Conservation (phyloP, 2,329 filamentous ascomycete genomes). For the Fusarium foetens region DNA sequence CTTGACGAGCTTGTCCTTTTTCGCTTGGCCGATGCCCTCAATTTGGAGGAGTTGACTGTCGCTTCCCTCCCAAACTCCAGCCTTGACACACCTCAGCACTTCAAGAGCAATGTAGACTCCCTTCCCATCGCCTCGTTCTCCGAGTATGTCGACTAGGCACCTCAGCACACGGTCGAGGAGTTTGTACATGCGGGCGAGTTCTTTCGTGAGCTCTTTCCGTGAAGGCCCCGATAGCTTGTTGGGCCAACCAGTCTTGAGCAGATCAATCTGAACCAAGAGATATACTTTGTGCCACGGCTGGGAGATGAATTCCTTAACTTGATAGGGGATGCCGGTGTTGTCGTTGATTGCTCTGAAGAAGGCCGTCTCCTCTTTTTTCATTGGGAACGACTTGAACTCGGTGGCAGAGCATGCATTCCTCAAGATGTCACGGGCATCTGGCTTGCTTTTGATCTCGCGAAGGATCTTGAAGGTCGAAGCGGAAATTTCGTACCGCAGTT, state of each 20-base stretch:
- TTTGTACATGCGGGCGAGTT: conserved; percentile 47
- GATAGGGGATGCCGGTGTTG: conserved; percentile 52
- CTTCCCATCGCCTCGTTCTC: conserved; percentile 66
- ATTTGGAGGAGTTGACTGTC: conserved; percentile 86
- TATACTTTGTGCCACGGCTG: conserved; percentile 78
- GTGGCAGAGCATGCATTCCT: conserved; percentile 52
- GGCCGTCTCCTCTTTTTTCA: conserved; percentile 48
- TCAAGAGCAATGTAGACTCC: conserved; percentile 77
- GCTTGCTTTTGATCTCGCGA: conserved; percentile 39
- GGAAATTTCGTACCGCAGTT: conserved; percentile 50
- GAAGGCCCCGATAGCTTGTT: conserved; percentile 53
- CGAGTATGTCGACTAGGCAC: conserved; percentile 53
- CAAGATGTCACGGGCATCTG: conserved; percentile 50
- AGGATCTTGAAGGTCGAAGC: conserved; percentile 47
- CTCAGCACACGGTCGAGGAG: conserved; percentile 50
- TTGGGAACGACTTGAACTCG: conserved; percentile 52
- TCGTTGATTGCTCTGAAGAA: conserved; percentile 55
- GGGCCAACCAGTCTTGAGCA: conserved; percentile 71
- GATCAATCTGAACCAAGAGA: conserved; percentile 77
- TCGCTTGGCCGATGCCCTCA: conserved; percentile 77
- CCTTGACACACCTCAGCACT: conserved; percentile 79
- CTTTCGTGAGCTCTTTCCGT: conserved; percentile 48
- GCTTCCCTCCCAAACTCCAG: conserved; percentile 83
- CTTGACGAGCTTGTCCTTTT: conserved; percentile 77
- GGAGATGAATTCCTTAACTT: conserved; percentile 56